Conservation (phyloP, 148 eudicot species). For the Amaranthus cruentus region DNA sequence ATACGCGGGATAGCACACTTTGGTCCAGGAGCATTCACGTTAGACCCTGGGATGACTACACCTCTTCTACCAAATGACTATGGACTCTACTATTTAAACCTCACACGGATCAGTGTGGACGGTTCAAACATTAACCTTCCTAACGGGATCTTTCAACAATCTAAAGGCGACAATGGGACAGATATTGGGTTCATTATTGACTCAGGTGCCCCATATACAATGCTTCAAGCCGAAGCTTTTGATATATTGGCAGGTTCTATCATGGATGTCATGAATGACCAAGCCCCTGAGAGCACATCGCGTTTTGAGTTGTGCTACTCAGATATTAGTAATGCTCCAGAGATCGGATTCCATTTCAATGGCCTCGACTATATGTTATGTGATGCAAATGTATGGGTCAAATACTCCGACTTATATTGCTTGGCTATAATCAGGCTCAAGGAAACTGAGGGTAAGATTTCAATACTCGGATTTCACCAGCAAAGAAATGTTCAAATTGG, state of each 20-base stretch:
- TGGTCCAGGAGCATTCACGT: slow-evolving; percentile 14
- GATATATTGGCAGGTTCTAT: slow-evolving; percentile 21
- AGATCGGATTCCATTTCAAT: slow-evolving; percentile 26
- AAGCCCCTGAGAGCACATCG: slow-evolving; percentile 16
- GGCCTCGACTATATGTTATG: slow-evolving; percentile 29
- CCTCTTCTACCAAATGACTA: slow-evolving; percentile 14
- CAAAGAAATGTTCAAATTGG: slow-evolving; percentile 32
- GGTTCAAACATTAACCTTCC: slow-evolving; percentile 25
- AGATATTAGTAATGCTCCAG: slow-evolving; percentile 29
- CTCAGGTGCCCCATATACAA: slow-evolving; percentile 27
- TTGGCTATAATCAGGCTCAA: slow-evolving; percentile 24
- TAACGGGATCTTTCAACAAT: slow-evolving; percentile 18
- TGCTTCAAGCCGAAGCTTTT: slow-evolving; percentile 22
- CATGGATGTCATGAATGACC: slow-evolving; percentile 19
- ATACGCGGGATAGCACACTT: slow-evolving; percentile 24
- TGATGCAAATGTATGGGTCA: slow-evolving; percentile 29
- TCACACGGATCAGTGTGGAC: slow-evolving; percentile 24
- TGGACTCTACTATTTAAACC: slow-evolving; percentile 24
- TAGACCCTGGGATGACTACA: slow-evolving; percentile 27
- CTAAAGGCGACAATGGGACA: background rate
- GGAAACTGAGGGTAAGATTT: slow-evolving; percentile 16
- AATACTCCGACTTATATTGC: slow-evolving; percentile 22
- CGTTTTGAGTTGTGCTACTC: slow-evolving; percentile 27
- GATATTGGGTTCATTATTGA: slow-evolving; percentile 21
- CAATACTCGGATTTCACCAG: slow-evolving; percentile 28